Evolutionary conservation across 2,329 filamentous ascomycete species (phyloP).

Genomic region (Neophaeococcomyces aloes): DNA sequence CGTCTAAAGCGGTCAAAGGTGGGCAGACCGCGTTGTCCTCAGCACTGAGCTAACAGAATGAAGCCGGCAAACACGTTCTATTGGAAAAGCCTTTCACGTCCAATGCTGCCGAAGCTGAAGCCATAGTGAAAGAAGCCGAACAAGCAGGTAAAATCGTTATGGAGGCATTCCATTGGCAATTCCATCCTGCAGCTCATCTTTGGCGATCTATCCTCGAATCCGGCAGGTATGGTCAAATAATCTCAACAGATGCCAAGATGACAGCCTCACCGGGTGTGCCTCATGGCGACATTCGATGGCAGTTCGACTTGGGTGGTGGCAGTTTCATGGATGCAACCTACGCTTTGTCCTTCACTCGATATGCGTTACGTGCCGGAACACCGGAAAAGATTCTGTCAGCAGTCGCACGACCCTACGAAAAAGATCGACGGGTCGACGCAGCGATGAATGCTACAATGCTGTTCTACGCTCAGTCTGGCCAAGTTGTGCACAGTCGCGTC

Average conservation of each 20-base stretch:
- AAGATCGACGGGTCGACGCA: slow-evolving; percentile 25
- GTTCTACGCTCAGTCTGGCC: slow-evolving; percentile 20
- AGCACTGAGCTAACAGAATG: no score
- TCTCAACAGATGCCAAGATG: slow-evolving; percentile 1
- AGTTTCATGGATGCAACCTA: slow-evolving; percentile 7
- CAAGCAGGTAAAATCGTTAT: slow-evolving; percentile 38
- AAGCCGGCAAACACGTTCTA: slow-evolving; percentile 43
- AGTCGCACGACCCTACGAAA: slow-evolving; percentile 20
- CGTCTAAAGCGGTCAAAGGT: slow-evolving; percentile 36
- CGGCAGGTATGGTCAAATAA: slow-evolving; percentile 6
- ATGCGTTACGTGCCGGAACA: slow-evolving; percentile 21
- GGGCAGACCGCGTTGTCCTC: no score
- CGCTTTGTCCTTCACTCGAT: slow-evolving; percentile 24
- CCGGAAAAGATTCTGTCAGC: slow-evolving; percentile 26
- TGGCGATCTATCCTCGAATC: slow-evolving; percentile 27
- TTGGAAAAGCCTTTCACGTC: slow-evolving; percentile 45
- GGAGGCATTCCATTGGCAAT: slow-evolving; percentile 45
- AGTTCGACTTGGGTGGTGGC: slow-evolving; percentile 10
- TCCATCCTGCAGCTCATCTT: slow-evolving; percentile 39
- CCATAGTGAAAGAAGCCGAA: slow-evolving; percentile 33
- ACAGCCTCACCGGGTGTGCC: background rate
- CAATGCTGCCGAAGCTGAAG: slow-evolving; percentile 37
- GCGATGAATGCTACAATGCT: slow-evolving; percentile 25
- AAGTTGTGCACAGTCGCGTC: slow-evolving; percentile 23
- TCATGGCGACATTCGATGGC: slow-evolving; percentile 10